A percentile compares a stretch with the other conserved stretches of the same genome.
These are phyloP conservation scores for Trichoderma pleuroti DNA, from an alignment of 2,329 filamentous ascomycete species.

Conservation along the genomic window DNA sequence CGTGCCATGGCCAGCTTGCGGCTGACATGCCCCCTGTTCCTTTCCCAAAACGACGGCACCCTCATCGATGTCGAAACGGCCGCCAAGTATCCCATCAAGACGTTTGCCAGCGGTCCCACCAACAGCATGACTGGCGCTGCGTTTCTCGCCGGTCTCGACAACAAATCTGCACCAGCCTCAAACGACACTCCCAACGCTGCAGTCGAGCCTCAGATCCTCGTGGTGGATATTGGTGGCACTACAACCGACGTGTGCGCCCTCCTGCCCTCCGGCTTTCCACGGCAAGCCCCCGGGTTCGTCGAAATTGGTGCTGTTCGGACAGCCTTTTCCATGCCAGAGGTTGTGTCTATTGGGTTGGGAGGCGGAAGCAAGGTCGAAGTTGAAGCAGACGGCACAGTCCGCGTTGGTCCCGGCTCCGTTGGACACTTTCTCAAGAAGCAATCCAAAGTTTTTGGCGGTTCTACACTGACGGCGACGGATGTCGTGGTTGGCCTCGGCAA, in stretches of 20 bases:
- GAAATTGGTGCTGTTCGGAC: conserved; percentile 57
- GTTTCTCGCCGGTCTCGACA: conserved; percentile 48
- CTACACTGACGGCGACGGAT: conserved; percentile 51
- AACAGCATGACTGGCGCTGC: conserved; percentile 54
- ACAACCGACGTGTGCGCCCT: conserved; percentile 59
- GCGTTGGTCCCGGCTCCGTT: conserved; percentile 56
- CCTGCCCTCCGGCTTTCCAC: conserved; percentile 56
- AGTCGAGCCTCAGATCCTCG: conserved; percentile 37
- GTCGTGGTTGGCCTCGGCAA: conserved; percentile 42
- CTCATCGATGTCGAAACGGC: conserved; percentile 46
- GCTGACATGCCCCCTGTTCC: conserved; percentile 43
- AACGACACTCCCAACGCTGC: conserved; percentile 3
- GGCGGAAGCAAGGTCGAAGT: conserved; percentile 43
- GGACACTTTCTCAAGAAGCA: conserved; percentile 48
- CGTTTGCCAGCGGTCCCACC: conserved; percentile 52
- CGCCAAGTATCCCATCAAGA: conserved; percentile 48
- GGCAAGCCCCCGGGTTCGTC: conserved; percentile 56
- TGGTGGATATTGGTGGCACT: conserved; percentile 59
- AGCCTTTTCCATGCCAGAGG: conserved; percentile 56
- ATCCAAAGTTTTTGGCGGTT: conserved; percentile 51
- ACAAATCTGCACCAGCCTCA: conserved; percentile 17
- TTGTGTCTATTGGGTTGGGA: conserved; percentile 54
- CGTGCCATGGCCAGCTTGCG: conserved; percentile 42
- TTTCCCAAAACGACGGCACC: conserved; percentile 54
- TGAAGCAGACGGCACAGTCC: conserved; percentile 29